These are phyloP conservation scores for Limonium bicolor DNA, from an alignment of 148 eudicot species.

Conservation along the genomic window DNA sequence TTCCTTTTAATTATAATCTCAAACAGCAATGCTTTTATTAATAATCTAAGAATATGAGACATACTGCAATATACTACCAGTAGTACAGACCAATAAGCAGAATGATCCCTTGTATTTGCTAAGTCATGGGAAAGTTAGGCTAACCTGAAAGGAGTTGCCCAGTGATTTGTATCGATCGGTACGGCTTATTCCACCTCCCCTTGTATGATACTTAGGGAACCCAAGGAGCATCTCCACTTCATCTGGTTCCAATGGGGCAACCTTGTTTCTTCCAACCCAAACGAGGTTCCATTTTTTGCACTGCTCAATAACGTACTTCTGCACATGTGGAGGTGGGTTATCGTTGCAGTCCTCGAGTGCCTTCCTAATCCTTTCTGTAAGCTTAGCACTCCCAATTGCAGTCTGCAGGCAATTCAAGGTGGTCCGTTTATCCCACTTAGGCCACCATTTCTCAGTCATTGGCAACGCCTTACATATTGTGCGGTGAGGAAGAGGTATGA, in stretches of 20 bases:
- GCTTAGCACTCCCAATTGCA: conserved; percentile 58
- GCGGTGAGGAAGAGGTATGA: conserved; percentile 64
- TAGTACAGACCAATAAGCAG: no score
- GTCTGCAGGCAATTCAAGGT: conserved; percentile 80
- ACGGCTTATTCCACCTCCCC: conserved; percentile 90
- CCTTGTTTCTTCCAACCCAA: conserved; percentile 85
- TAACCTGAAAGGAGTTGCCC: conserved; percentile 90
- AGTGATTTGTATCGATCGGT: conserved; percentile 82
- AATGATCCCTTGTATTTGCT: no score
- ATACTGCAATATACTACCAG: no score
- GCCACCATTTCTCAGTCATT: conserved; percentile 71
- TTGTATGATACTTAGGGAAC: conserved; percentile 73
- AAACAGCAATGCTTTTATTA: no score
- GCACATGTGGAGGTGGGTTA: conserved; percentile 36
- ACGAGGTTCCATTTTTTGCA: conserved; percentile 83
- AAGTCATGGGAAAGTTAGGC: no score
- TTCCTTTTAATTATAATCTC: no score
- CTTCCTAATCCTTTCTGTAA: conserved; percentile 49
- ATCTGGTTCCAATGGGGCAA: conserved; percentile 80
- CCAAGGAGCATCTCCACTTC: conserved; percentile 85
- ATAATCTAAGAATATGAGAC: no score
- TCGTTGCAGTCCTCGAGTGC: conserved; percentile 37
- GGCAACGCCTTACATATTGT: conserved; percentile 71
- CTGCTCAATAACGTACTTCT: conserved; percentile 42
- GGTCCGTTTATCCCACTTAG: conserved; percentile 58